Base-by-base conservation (phyloP, 1,284 basidiomycete species). In the Pholiota adiposa region DNA sequence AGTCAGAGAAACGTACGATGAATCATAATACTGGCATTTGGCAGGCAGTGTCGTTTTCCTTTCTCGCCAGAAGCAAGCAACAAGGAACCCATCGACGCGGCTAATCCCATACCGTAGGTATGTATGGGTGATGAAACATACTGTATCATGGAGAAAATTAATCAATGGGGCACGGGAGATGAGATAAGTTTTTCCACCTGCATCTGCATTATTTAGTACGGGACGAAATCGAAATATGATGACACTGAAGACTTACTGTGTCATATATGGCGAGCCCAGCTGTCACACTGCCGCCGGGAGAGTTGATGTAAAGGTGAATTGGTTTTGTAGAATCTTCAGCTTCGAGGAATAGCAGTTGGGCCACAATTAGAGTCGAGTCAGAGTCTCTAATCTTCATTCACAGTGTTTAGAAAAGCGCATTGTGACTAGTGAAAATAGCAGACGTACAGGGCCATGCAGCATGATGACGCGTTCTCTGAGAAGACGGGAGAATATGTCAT, bases 201-300 rank as follows among this genome's bases (percentile, higher is more conserved):
- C 89, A 93, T 92, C 89, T 92, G 70, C 52, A 58, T 54, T 67
- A 67, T 53, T 64, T 40, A 63, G 63, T 52, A 56, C 51, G 33
- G 3, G 38, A 36, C 21, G 19, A n/a, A 21, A 5, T 19, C 34
- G 18, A n/a, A 29, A 7, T 31, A 27, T 5, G 31, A 36, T 3
- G 25, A 29, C 19, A 27, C 25, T 41, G 21, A 43, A 53, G 40
- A 41, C 77, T 69, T 75, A 93, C 93, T 70, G 95, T 97, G 72
- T 97, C 96, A 78, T 97, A 97, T 60, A 97, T 96, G 4, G 95
- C 95, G 54, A 97, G 78, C 16, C 95, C 96, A 40, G 94, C 93
- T 0, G 95, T 96, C 41, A 97, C 95, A 68, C 91, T 93, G 34
- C 96, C 96, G 3, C 95, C 95, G 0, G 96, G 95, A 5, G 93